phyloP scores from a whole-genome alignment of 2,329 filamentous ascomycete species.

The Pleomassaria siparia region DNA sequence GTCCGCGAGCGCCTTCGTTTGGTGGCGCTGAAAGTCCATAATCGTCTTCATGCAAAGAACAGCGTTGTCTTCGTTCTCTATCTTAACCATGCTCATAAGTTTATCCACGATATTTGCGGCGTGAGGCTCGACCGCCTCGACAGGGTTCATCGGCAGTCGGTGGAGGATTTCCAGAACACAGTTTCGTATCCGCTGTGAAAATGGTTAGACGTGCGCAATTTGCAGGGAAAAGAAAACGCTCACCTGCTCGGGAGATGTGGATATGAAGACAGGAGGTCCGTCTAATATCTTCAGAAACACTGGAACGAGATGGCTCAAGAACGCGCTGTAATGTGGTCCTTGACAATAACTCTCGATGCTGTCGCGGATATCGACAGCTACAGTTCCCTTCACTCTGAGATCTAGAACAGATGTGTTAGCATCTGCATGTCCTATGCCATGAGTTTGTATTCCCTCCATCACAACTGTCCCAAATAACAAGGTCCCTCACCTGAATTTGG shows the following conservation, averaged over 20 bases:
- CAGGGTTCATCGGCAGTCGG: conserved; percentile 72
- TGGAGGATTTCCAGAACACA: conserved; percentile 94
- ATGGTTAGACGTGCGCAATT: conserved; percentile 9
- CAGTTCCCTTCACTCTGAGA: conserved; percentile 75
- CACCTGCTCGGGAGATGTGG: conserved; percentile 86
- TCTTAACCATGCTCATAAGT: conserved; percentile 82
- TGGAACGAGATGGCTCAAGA: conserved; percentile 85
- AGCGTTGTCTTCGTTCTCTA: conserved; percentile 97
- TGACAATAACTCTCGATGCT: conserved; percentile 85
- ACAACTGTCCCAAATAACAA: background rate
- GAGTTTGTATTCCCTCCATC: background rate
- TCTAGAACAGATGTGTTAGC: conserved; percentile 56
- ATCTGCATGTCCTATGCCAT: background rate
- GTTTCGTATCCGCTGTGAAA: conserved; percentile 77
- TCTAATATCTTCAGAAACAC: conserved; percentile 84
- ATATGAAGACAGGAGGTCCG: conserved; percentile 87
- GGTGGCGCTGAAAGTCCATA: conserved; percentile 93
- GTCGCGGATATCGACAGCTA: conserved; percentile 85
- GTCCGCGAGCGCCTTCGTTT: conserved; percentile 75
- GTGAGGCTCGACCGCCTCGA: conserved; percentile 83
- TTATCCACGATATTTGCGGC: conserved; percentile 87
- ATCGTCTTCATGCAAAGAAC: conserved; percentile 98
- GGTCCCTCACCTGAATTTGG: conserved; percentile 36
- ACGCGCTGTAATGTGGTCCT: conserved; percentile 73
- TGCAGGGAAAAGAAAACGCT: conserved; percentile 27